Conservation (phyloP, 2,329 filamentous ascomycete genomes). For the Teratosphaeria destructans region DNA sequence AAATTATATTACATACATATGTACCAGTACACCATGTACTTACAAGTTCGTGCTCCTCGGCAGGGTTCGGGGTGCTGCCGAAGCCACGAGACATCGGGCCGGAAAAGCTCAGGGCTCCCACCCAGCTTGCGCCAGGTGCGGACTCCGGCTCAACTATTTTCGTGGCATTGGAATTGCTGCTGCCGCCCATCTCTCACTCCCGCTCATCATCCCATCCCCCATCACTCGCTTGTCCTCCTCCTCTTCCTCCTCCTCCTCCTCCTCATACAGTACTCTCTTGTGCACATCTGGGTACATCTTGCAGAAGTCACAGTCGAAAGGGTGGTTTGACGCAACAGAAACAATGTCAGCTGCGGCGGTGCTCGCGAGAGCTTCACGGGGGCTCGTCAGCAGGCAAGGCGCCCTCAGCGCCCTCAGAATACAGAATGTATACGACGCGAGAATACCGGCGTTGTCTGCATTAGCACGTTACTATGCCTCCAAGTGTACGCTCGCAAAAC, state of each 20-base stretch:
- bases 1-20: background rate
- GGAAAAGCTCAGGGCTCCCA: background rate
- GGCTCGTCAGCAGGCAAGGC: conserved; percentile 28
- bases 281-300: background rate
- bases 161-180: background rate
- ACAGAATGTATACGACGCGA: conserved; percentile 25
- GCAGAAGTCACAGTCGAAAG: background rate
- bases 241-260: background rate
- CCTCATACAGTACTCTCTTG: background rate
- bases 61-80: background rate
- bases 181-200: background rate
- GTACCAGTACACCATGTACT: too few relatives aligned
- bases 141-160: background rate
- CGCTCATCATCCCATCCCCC: background rate
- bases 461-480: conserved; percentile 59
- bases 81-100: background rate
- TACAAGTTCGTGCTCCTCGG: too few relatives aligned
- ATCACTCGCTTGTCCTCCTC: background rate
- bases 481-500: conserved; percentile 45
- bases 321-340: conserved; percentile 8
- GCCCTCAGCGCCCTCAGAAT: conserved; percentile 22
- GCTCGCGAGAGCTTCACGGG: conserved; percentile 34
- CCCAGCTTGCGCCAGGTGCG: background rate
- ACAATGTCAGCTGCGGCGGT: conserved; percentile 46
- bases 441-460: conserved; percentile 46